Evolutionary conservation across 495 filamentous ascomycete species (phyloP), one percentile per base, ranked within the genome.

Genomic region (Aspergillus diversus): DNA sequence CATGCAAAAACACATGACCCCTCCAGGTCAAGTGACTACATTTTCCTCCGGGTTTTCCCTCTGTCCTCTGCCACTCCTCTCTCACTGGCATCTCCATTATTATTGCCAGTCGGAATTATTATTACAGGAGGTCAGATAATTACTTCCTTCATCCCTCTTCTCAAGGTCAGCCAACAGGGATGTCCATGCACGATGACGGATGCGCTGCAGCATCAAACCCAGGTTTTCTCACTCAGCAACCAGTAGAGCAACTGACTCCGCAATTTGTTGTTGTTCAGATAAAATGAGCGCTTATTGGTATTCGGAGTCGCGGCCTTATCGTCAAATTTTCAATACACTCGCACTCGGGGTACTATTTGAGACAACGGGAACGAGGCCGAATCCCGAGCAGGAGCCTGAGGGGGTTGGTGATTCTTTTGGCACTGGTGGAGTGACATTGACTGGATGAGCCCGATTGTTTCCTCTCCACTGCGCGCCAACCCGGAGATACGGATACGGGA

Each of bases 111-210:
- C 37, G 37, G 13, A 8, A 39, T 1, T 39, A 39, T 39, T 43
- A 11, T 43, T 15, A 13, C 39, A 43, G 11, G 0, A 43, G 39
- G 8, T 0, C 39, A 43, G n/a, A 13, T 43, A n/a, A 50, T 17
- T 49, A 5, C 12, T 21, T 50, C 47, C 21, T 49, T 50, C 21
- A 6, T 50, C 47, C 47, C 47, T 50, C 47, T 4, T 43, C 39
- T 13, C n/a, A 27, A 50, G 27, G n/a, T 6, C 47, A 50, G 7
- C 13, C 27, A n/a, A 33, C 49, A 57, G 21, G 53, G 53, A 57
- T 51, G 33, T 13, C 17, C 60, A 63, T 61, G 59, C 59, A 61
- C 42, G 32, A 43, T 52, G 32, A 61, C 51, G 59, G 51, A 27
- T 42, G 50, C 39, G 34, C 58, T 50, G 48, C 49, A 17, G 57